Conservation (phyloP, 495 filamentous ascomycete species). For the Amorphotheca resinae region DNA sequence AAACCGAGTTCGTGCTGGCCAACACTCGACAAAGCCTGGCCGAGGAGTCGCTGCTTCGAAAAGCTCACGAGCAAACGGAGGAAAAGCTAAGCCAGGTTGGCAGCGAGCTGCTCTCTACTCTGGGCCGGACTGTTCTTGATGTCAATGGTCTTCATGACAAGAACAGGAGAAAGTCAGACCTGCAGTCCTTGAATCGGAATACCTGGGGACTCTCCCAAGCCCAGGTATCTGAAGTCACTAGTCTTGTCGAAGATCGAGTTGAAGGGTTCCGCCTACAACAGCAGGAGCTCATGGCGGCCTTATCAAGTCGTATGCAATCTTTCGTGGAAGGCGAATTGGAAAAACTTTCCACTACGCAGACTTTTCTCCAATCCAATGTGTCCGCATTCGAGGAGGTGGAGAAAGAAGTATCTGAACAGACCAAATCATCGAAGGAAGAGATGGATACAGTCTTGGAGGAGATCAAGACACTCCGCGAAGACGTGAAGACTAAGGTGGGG, state of each 20-base stretch:
- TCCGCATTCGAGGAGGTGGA: conserved; percentile 52
- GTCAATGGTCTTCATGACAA: conserved; percentile 73
- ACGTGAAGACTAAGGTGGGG: conserved; percentile 74
- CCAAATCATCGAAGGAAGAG: conserved; percentile 59
- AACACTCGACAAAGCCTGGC: conserved; percentile 61
- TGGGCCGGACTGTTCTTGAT: conserved; percentile 66
- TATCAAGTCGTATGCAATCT: conserved; percentile 55
- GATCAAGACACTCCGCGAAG: conserved; percentile 75
- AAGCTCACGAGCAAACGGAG: conserved; percentile 81
- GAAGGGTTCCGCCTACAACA: conserved; percentile 58
- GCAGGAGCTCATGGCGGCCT: conserved; percentile 45
- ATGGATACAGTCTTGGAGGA: conserved; percentile 88
- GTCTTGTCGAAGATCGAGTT: conserved; percentile 60
- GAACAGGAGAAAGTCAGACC: conserved; percentile 63
- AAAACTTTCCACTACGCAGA: conserved; percentile 51
- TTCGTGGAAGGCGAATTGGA: conserved; percentile 64
- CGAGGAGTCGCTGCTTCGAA: conserved; percentile 67
- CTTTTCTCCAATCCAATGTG: conserved; percentile 54
- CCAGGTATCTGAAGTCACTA: conserved; percentile 61
- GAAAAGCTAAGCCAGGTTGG: conserved; percentile 58
- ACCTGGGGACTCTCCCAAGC: conserved; percentile 66
- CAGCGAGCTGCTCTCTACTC: conserved; percentile 57
- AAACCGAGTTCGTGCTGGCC: conserved; percentile 72
- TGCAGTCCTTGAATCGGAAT: conserved; percentile 67
- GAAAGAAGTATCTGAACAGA: conserved; percentile 53